Base-by-base conservation (phyloP, 495 filamentous ascomycete species). In the Tetracladium marchalianum region DNA sequence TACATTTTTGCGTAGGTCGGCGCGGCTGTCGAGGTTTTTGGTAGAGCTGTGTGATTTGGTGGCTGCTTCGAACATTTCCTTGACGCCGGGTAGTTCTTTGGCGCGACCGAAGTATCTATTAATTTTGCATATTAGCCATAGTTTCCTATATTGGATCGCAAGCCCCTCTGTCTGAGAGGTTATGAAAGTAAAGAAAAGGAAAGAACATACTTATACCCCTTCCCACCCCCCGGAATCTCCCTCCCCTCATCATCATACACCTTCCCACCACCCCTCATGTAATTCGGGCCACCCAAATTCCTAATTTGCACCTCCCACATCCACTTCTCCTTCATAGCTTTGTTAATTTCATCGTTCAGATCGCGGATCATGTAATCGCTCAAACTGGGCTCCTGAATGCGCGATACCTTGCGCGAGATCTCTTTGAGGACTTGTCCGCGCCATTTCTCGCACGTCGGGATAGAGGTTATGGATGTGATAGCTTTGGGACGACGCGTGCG, bases 261-360 rank as follows among this genome's bases (percentile, higher is more conserved):
- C 49, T 84, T 77, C 36, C 52, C 56, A 27, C 80, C 88, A 11
- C 81, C 87, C n/a, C 92, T 75, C 90, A 93, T 97, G 63, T 96
- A 98, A 66, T 96, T 97, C 35, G 93, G 93, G 11, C 92, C 92
- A 38, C 93, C 93, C 31, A 97, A 64, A 54, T 90, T 88, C 36
- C 89, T 76, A 46, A 98, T 95, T 65, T 95, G 92, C 62, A 88
- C 78, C 67, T 98, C 92, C 92, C 92, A 98, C 75, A 92, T 85
- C 70, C 88, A 85, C 65, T 98, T 98, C 73, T 98, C 92, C 43
- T 88, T 82, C 85, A 98, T 95, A 41, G 93, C 77, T 66, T 94
- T 94, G 69, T 98, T 98, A 73, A 98, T 94, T 68, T 98, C 93
- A 65, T 98, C 92, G 66, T 98, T 98, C 54, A 98, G 72, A 64